Conservation (phyloP, 768 basidiomycete genomes). For the Candolleomyces aberdarensis region DNA sequence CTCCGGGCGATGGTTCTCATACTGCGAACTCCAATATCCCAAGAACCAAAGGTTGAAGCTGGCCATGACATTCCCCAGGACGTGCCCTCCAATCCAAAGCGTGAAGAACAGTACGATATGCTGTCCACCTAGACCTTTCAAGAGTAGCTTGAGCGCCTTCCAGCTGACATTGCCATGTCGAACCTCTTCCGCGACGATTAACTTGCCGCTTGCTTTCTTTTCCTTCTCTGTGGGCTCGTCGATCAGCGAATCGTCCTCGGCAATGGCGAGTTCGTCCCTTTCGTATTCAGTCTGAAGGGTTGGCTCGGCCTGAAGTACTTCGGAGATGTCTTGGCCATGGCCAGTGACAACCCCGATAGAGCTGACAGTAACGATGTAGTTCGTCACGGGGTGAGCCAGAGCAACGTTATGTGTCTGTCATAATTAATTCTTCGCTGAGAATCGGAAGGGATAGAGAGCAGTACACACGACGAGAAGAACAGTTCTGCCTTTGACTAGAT, state of each 20-base stretch:
- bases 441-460: not conserved
- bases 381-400: conserved; percentile 50
- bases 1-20: conserved; percentile 31
- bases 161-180: conserved; percentile 54
- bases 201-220: conserved; percentile 38
- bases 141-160: conserved; percentile 36
- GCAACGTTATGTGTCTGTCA: conserved; percentile 51
- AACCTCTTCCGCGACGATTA: conserved; percentile 61
- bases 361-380: conserved; percentile 54
- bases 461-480: conserved; percentile 70
- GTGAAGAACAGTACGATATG: conserved; percentile 29
- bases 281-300: not conserved
- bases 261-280: conserved; percentile 7
- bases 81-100: conserved; percentile 17
- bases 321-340: conserved; percentile 47
- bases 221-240: conserved; percentile 23
- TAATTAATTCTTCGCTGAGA: conserved; percentile 15
- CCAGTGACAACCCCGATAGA: conserved; percentile 46
- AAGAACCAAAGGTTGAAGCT: conserved; percentile 36
- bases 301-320: conserved; percentile 35
- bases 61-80: conserved; percentile 20
- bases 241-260: conserved; percentile 21
- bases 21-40: conserved; percentile 45
- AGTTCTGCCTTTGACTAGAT: conserved; percentile 77
- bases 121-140: conserved; percentile 31